These are phyloP conservation scores for Salvia hispanica DNA, from an alignment of 257 asterid genomes.

Conservation along the genomic window DNA sequence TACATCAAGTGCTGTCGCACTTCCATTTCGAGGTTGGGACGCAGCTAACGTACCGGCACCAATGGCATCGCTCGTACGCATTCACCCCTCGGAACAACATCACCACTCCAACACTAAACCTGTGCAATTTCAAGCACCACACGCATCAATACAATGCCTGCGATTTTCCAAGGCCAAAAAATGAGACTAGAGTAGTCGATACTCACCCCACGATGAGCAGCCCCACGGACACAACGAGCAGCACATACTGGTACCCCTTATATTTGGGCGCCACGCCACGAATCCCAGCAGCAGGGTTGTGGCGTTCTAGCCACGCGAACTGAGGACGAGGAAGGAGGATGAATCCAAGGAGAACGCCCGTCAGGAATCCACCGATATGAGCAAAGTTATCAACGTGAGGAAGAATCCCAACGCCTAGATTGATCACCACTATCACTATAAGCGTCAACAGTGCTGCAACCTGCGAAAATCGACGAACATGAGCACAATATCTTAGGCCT, in stretches of 20 bases:
- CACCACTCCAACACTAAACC: constrained; percentile 66
- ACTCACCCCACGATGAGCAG: constrained; percentile 72
- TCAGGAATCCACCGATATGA: constrained; percentile 86
- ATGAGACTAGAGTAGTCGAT: not conserved
- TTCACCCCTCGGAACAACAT: constrained; percentile 76
- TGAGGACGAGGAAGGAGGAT: constrained; percentile 81
- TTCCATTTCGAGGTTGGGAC: constrained; percentile 82
- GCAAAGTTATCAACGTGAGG: constrained; percentile 89
- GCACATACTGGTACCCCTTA: constrained; percentile 66
- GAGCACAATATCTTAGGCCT: not conserved
- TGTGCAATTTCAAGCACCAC: constrained; percentile 40
- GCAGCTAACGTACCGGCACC: constrained; percentile 80
- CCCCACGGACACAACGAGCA: constrained; percentile 56
- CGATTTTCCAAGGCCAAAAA: not conserved
- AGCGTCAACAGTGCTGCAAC: constrained; percentile 74
- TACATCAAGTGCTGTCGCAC: constrained; percentile 46
- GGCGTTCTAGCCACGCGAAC: constrained; percentile 80
- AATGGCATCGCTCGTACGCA: constrained; percentile 69
- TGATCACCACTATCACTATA: constrained; percentile 60
- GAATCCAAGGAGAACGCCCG: constrained; percentile 88
- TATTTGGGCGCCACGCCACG: constrained; percentile 57
- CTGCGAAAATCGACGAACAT: constrained; percentile 34
- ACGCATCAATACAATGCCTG: not conserved
- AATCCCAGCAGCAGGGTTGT: constrained; percentile 51
- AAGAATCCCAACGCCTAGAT: constrained; percentile 78